A percentile compares a stretch with the other conserved stretches of the same genome.
Evolutionary conservation across 2,329 filamentous ascomycete species (phyloP).

Genomic region (Rhynchosporium graminicola): DNA sequence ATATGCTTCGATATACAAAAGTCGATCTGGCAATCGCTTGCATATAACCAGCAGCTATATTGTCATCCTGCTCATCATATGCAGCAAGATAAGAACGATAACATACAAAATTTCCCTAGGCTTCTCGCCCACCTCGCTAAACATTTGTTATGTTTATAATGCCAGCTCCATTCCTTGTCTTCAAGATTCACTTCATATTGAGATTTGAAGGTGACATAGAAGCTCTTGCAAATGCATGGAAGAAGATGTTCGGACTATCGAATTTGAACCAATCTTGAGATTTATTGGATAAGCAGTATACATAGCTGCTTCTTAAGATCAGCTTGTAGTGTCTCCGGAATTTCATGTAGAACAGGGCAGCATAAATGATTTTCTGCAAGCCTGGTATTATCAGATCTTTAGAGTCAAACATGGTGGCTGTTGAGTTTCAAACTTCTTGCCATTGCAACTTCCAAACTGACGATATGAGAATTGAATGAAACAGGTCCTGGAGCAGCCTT

Average conservation of each 20-base stretch:
- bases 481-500: neutral
- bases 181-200: neutral
- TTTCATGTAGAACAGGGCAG: neutral
- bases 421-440: neutral
- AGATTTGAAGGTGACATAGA: neutral
- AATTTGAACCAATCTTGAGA: neutral
- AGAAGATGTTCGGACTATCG: neutral
- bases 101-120: neutral
- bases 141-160: too few species aligned
- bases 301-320: neutral
- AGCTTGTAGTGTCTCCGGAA: neutral
- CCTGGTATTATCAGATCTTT: neutral
- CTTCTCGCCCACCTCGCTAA: neutral
- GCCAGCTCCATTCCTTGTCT: neutral
- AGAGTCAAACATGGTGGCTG: neutral
- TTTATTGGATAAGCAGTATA: neutral
- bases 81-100: too few species aligned
- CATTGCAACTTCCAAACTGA: neutral
- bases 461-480: too few species aligned
- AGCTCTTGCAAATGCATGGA: neutral
- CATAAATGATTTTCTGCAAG: neutral
- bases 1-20: too few species aligned
- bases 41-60: too few species aligned
- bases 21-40: too few species aligned
- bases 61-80: too few species aligned